Evolutionary conservation across 192 early-diverging fungal species (phyloP).

Genomic region (Kappamyces sp.): DNA sequence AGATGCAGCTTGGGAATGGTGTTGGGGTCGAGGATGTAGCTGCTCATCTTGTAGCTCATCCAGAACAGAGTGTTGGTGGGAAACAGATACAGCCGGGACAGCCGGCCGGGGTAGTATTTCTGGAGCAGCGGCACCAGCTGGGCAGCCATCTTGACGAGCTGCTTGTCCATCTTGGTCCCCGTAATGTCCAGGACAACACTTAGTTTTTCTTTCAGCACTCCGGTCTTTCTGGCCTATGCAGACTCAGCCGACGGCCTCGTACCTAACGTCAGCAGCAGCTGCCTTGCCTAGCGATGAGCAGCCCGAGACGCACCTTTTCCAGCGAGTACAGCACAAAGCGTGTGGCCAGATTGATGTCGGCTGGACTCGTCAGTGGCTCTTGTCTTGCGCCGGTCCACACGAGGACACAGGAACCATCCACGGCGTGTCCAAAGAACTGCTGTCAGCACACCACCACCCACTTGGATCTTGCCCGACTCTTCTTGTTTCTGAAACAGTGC

Average conservation of each 20-base stretch:
- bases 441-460: too few species aligned
- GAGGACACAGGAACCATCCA: constrained; percentile 9
- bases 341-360: neutral
- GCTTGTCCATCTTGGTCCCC: constrained; percentile 19
- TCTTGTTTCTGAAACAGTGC: neutral
- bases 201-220: constrained; percentile 31
- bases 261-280: too few species aligned
- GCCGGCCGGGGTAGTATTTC: constrained; percentile 35
- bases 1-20: constrained; percentile 29
- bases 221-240: constrained; percentile 13
- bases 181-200: constrained; percentile 27
- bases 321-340: constrained; percentile 7
- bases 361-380: constrained; percentile 3
- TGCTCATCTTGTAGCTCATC: constrained; percentile 32
- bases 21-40: constrained; percentile 16
- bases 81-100: constrained; percentile 27
- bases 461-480: constrained; percentile 8
- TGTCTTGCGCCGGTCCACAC: constrained; percentile 12
- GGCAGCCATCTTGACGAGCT: constrained; percentile 16
- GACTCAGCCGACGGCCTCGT: too few species aligned
- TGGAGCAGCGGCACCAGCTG: constrained; percentile 27
- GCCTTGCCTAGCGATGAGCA: too few species aligned
- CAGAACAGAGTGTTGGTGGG: constrained; percentile 33
- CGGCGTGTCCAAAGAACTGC: constrained; percentile 13
- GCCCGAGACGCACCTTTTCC: constrained; percentile 8